Conservation (phyloP, 139 green algal genomes). For the Volvox reticuliferus region DNA sequence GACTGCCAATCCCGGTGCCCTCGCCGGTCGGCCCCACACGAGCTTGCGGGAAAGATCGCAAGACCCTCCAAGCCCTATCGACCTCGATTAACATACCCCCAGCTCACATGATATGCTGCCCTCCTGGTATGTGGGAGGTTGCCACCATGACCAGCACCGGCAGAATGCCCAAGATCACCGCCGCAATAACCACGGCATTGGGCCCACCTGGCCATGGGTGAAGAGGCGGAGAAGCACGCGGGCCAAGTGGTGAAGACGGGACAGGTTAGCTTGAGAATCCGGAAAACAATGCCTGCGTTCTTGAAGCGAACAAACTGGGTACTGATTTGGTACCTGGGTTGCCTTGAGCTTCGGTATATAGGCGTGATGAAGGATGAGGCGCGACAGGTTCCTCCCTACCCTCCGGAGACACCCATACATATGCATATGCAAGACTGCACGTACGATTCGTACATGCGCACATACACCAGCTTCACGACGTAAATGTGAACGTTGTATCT, state of each 20-base stretch:
- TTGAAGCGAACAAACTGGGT: neutral
- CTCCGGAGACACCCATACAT: no score
- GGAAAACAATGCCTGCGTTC: no score
- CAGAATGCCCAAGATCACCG: neutral
- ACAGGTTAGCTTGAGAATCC: neutral
- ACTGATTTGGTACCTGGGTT: no score
- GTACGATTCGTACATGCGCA: no score
- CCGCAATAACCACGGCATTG: neutral
- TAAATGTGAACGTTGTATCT: neutral
- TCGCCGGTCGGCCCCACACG: neutral
- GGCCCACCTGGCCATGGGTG: neutral
- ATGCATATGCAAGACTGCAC: no score
- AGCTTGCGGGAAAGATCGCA: no score
- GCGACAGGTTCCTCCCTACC: no score
- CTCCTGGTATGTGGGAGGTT: neutral
- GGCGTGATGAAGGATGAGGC: no score
- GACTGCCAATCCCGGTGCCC: neutral
- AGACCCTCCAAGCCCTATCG: no score
- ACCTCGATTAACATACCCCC: neutral
- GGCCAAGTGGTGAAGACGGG: neutral
- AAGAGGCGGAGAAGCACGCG: neutral
- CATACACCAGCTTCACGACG: no score
- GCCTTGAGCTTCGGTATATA: no score
- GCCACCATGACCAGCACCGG: slow-evolving; percentile 7
- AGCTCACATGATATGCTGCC: slow-evolving; percentile 3